Evolutionary conservation across 495 filamentous ascomycete genomes (phyloP), one percentile per base, ranked within the genome.

Genomic region (Oidiodendron maius): DNA sequence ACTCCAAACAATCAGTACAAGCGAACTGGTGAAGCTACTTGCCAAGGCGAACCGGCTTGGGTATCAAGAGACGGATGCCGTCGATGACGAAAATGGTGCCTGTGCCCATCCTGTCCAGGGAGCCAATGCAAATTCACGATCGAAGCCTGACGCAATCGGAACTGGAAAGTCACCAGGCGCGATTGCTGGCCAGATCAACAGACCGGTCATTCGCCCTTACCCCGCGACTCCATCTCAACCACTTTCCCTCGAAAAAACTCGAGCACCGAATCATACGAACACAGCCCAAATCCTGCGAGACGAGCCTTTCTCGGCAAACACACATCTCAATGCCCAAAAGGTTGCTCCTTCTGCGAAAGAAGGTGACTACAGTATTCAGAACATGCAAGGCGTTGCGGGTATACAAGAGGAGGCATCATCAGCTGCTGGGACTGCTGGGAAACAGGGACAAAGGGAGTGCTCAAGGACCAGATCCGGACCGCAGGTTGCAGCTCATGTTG

Each of bases 21-120:
- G 65, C 15, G 63, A 69, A 12, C 57, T 76, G 26, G 65, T 75
- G 48, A 75, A 71, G 42, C 68, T 70, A 23, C 65, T 76, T 8
- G 72, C 73, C 1, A 64, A 61, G 20, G 73, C 73, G 3, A 68
- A 75, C 54, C 64, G 73, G 12, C 65, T 76, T 12, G 73, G 73
- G 6, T 76, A 75, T 44, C 62, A 69, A 37, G 54, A 58, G 3
- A 57, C 55, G 25, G 73, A 76, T 34, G 50, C 69, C 5, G 50
- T 74, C 23, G 64, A 71, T 24, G 63, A 70, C n/a, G n/a, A n/a
- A n/a, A n/a, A n/a, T n/a, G 12, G 44, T 18, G 26, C 44, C 13
- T 65, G 12, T 44, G 21, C 21, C 21, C 21, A 16, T 44, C 17
- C 41, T 23, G 23, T 25, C 41, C 41, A 44, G 23, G 21, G 21